Base-by-base conservation (phyloP, 1,284 basidiomycete genomes). In the Cryptococcus sp. region DNA sequence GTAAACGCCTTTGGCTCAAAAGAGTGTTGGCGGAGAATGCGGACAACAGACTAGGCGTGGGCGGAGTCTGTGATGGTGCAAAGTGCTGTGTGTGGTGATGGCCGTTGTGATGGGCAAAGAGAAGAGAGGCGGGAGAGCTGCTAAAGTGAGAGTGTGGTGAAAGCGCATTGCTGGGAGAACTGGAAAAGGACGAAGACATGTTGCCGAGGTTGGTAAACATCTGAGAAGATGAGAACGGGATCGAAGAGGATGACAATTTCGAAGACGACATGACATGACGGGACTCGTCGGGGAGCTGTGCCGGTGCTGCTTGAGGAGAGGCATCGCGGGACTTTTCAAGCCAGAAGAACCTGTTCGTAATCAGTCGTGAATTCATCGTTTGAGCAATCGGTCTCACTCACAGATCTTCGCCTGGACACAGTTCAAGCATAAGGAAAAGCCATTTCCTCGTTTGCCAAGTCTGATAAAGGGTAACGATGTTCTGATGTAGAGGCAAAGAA, bases 401-500 rank as follows among this genome's bases (percentile, higher is more conserved):
- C 70, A 78, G 63, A 76, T 96, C 93, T 78, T 97, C 91, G 54
- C 95, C 96, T 8, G 93, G 94, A 66, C 97, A 96, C 73, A 90
- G 94, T 80, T 99, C 89, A 64, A 92, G 83, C 45, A 92, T 81
- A 48, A 92, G 83, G 65, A 92, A 86, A 0, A 92, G 82, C 86
- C 87, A 91, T 52, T 87, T 85, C 3, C 83, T 81, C 2, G 89
- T 91, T 75, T 92, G 89, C 63, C 88, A 84, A 3, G 93, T 93
- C 67, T 91, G 87, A 77, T 97, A 88, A 26, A 99, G 85, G 19
- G 94, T 94, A 66, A 96, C 95, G 67, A 99, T 95, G 81, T 97
- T 96, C 46, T 89, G 85, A 75, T 99, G 95, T 13, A 87, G 81
- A 34, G 88, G 89, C 45, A 99, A 84, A 26, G 91, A 93, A 75